Percentiles rank a stretch among this genome's conserved stretches.
phyloP scores from a whole-genome alignment of 2,329 filamentous ascomycete species.

The Cytospora leucostoma region DNA sequence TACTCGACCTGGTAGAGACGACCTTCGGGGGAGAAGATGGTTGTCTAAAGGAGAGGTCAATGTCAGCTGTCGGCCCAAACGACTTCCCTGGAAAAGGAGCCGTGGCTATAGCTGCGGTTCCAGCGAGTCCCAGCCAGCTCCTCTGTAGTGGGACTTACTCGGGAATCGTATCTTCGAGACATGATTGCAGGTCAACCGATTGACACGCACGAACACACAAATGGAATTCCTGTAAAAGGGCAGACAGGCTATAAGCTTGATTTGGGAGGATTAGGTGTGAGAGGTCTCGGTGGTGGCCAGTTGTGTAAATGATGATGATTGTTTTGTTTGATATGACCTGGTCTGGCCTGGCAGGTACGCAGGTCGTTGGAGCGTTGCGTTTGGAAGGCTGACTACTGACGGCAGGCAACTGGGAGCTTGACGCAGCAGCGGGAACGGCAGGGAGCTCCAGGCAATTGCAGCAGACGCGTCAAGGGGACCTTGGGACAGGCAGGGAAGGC shows the following conservation, averaged over 20 bases:
- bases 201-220: not conserved
- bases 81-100: not conserved
- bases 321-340: not conserved
- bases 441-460: slow-evolving; percentile 49
- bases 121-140: not conserved
- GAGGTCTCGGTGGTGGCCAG: slow-evolving; percentile 14
- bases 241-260: slow-evolving; percentile 11
- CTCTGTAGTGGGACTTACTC: slow-evolving; percentile 63
- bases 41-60: slow-evolving; percentile 64
- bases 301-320: slow-evolving; percentile 15
- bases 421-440: slow-evolving; percentile 1
- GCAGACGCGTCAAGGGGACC: slow-evolving; percentile 33
- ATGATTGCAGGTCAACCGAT: slow-evolving; percentile 53
- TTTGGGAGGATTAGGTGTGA: not conserved
- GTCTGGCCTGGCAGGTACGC: slow-evolving; percentile 3
- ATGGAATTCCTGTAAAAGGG: not conserved
- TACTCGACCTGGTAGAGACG: slow-evolving; percentile 99
- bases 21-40: slow-evolving; percentile 99
- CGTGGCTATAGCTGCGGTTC: too few relatives aligned
- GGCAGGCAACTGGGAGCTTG: slow-evolving; percentile 29
- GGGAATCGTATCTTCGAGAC: slow-evolving; percentile 97
- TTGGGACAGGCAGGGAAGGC: not conserved
- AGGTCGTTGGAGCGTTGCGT: slow-evolving; percentile 27
- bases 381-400: slow-evolving; percentile 28
- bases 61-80: slow-evolving; percentile 24